A percentile compares a stretch with the other conserved stretches of the same genome.
These are phyloP conservation scores for Bruguiera hainesii DNA, from an alignment of 441 rosid species.

Conservation along the genomic window DNA sequence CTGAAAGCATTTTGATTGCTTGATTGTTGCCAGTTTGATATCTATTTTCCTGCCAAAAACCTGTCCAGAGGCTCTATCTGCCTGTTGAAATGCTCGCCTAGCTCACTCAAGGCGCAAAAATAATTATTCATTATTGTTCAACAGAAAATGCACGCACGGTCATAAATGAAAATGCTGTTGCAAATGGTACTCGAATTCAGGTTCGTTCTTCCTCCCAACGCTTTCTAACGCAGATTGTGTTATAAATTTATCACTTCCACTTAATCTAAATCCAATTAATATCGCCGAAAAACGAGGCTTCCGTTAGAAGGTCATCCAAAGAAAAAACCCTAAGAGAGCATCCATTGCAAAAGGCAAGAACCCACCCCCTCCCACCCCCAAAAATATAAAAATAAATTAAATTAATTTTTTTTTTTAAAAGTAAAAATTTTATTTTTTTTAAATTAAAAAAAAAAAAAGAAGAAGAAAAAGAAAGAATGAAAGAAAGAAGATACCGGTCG, in stretches of 20 bases:
- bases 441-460: neutral
- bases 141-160: neutral
- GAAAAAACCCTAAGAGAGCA: too few species aligned
- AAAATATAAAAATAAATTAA: too few species aligned
- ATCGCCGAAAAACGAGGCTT: too few species aligned
- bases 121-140: conserved; percentile 4
- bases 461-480: neutral
- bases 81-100: conserved; percentile 76
- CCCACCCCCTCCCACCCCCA: too few species aligned
- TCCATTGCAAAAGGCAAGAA: too few species aligned
- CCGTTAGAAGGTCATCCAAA: too few species aligned
- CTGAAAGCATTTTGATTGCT: conserved; percentile 61
- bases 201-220: neutral
- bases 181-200: neutral
- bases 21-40: conserved; percentile 57
- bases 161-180: neutral
- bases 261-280: too few species aligned
- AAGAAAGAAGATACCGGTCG: conserved; percentile 46
- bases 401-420: too few species aligned
- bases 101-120: conserved; percentile 13
- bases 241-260: too few species aligned
- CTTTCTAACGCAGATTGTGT: too few species aligned
- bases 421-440: too few species aligned
- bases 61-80: conserved; percentile 51
- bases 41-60: conserved; percentile 46